These are phyloP conservation scores for Ochetophila trinervis DNA, from an alignment of 306 rosid species.

Conservation along the genomic window DNA sequence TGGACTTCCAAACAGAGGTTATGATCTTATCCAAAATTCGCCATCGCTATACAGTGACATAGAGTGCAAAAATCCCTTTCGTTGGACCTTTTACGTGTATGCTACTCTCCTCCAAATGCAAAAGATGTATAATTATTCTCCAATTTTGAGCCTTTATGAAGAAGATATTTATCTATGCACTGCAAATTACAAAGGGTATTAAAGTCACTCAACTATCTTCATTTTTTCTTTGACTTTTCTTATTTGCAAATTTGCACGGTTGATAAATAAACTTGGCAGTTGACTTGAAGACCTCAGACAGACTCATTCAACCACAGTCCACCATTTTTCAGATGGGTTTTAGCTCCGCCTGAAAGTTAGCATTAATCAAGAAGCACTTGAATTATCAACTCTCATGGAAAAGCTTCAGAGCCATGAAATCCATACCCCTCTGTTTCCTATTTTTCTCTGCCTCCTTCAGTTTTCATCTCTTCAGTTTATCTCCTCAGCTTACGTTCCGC, in stretches of 20 bases:
- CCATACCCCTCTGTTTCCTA: background rate
- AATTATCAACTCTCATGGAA: conserved; percentile 1
- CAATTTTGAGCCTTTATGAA: too few relatives aligned
- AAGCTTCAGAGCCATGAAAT: background rate
- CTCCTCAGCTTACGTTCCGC: conserved; percentile 23
- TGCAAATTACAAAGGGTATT: background rate
- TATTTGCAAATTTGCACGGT: too few relatives aligned
- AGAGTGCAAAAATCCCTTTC: too few relatives aligned
- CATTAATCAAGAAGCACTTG: background rate
- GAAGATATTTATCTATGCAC: too few relatives aligned
- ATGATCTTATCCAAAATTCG: conserved; percentile 54
- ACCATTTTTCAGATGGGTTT: too few relatives aligned
- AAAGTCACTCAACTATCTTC: background rate
- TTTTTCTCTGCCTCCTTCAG: conserved; percentile 16
- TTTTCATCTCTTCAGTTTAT: conserved; percentile 16
- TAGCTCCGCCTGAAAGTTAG: too few relatives aligned
- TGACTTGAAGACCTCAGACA: too few relatives aligned
- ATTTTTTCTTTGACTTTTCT: background rate
- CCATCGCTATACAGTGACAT: too few relatives aligned
- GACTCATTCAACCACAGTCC: too few relatives aligned
- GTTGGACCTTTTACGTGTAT: too few relatives aligned
- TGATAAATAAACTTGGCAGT: background rate
- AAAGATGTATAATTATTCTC: too few relatives aligned
- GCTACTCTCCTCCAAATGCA: too few relatives aligned
- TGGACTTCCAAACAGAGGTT: conserved; percentile 50